phyloP scores from a whole-genome alignment of 106 monocot genomes.

The Allium sativum region DNA sequence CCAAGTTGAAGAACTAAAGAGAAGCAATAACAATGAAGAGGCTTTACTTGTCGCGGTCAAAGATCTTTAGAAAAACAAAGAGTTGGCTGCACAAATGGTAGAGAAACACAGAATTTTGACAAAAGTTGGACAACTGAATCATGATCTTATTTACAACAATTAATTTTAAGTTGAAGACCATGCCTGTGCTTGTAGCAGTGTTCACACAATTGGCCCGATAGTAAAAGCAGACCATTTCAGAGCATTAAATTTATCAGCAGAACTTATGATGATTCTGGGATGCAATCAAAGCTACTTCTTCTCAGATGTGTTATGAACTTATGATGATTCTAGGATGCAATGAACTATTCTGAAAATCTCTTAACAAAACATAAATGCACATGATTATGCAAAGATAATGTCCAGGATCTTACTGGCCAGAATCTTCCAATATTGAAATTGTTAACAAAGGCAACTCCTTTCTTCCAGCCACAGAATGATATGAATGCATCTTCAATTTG shows the following conservation, averaged over 20 bases:
- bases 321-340: slow-evolving; percentile 62
- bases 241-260: slow-evolving; percentile 33
- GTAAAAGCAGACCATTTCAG: slow-evolving; percentile 36
- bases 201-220: slow-evolving; percentile 56
- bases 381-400: neutral
- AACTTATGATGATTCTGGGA: too few relatives aligned
- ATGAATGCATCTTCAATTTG: slow-evolving; percentile 73
- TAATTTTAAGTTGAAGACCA: slow-evolving; percentile 67
- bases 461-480: slow-evolving; percentile 82
- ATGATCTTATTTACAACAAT: too few relatives aligned
- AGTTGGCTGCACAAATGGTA: too few relatives aligned
- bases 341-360: slow-evolving; percentile 70
- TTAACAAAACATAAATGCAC: slow-evolving; percentile 47
- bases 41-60: slow-evolving; percentile 38
- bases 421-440: slow-evolving; percentile 96
- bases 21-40: slow-evolving; percentile 65
- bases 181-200: slow-evolving; percentile 62
- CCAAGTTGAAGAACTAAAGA: slow-evolving; percentile 61
- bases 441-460: slow-evolving; percentile 95
- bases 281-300: too few relatives aligned
- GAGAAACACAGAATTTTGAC: slow-evolving; percentile 49
- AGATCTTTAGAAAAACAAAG: slow-evolving; percentile 62
- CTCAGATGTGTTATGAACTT: too few relatives aligned
- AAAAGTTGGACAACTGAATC: slow-evolving; percentile 14
- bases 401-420: slow-evolving; percentile 62